Base-by-base conservation (phyloP, 1,139 yeast species). In the Yamadazyma aaseri region DNA sequence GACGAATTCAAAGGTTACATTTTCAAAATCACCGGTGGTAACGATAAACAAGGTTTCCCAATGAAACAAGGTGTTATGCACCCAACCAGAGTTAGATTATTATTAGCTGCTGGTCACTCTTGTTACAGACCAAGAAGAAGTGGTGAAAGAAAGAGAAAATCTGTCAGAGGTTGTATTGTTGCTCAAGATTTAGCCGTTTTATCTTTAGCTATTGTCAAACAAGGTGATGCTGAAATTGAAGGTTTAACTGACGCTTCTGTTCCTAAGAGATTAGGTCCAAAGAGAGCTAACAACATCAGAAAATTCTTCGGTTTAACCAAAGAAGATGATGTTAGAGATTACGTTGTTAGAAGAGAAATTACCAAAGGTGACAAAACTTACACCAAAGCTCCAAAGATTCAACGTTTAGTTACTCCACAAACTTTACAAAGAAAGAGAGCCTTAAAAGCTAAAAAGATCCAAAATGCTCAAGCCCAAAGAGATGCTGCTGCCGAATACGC, bases 1-100 rank as follows among this genome's bases (percentile, higher is more conserved):
- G 98, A 94, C 63, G 97, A 90, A 77, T 90, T 90, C 94, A 90
- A 89, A 77, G 98, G 98, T 65, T 92, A 92, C 90, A 73, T 89
- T 68, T 90, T 92, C 86, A 92, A 82, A 81, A 90, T 92, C 73
- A 77, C 97, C 59, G 98, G 98, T 69, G 98, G 98, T 84, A 94
- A 94, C 86, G 98, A 92, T 80, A 92, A 92, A 79, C 98, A 92
- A 81, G 98, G 98, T 80, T 94, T 92, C 96, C 97, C 98, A 77
- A 92, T 94, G 98, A 92, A 90, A 76, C 98, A 92, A 79, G 97
- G 97, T 83, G 98, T 92, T 55, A 79, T 92, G 82, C 95, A 87
- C 80, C 97, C 98, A 75, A 87, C 95, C 82, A 95, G 98, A 85
- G 97, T 94, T 63, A 89, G 86, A 73, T 83, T 92, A 63, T 81